phyloP scores from a whole-genome alignment of 306 rosid genomes.

The Prunus dulcis region DNA sequence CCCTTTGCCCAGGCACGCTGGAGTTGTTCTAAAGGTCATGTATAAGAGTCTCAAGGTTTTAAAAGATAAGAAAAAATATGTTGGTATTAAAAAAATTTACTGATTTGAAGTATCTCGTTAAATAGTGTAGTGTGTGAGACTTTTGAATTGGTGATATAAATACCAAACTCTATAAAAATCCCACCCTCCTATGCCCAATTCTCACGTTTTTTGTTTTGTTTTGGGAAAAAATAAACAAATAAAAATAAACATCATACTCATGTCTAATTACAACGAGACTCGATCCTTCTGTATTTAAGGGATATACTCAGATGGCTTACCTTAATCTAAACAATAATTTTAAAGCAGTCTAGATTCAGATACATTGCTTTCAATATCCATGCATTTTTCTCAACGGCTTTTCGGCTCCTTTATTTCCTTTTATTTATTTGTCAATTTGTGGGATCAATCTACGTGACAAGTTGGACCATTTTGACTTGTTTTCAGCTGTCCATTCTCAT shows the following conservation, averaged over 20 bases:
- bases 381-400: conserved; percentile 8
- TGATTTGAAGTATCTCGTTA: no score
- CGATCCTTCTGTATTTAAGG: conserved; percentile 78
- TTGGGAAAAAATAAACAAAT: no score
- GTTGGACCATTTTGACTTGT: neutral
- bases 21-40: no score
- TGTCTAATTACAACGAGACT: conserved; percentile 66
- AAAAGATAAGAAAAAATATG: no score
- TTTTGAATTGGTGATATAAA: no score
- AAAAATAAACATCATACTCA: neutral
- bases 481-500: neutral
- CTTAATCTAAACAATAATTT: conserved; percentile 51
- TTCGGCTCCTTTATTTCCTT: conserved; percentile 2
- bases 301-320: conserved; percentile 75
- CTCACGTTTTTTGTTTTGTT: no score
- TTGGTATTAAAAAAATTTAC: no score
- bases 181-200: no score
- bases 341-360: conserved; percentile 31
- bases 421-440: conserved; percentile 1
- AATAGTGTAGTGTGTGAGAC: no score
- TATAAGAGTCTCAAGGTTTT: no score
- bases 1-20: no score
- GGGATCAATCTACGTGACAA: neutral
- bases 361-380: conserved; percentile 12
- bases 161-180: no score